A percentile compares a stretch with the other conserved stretches of the same genome.
These are phyloP conservation scores for Geotrichum phurueaensis DNA, from an alignment of 1,139 yeast genomes.

Conservation along the genomic window DNA sequence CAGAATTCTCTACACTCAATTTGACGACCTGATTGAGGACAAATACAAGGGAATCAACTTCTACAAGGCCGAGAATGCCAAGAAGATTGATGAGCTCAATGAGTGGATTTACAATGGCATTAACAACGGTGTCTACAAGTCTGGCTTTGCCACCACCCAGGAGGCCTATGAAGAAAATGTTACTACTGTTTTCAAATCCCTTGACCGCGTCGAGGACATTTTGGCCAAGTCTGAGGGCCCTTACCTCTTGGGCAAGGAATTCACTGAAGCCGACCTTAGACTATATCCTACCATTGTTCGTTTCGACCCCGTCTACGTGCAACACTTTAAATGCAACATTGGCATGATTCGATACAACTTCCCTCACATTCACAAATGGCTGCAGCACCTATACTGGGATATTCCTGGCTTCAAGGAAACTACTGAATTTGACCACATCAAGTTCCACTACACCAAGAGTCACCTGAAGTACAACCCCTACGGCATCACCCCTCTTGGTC, in stretches of 20 bases:
- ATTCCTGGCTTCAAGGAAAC: constrained; percentile 68
- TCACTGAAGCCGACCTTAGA: constrained; percentile 89
- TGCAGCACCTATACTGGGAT: constrained; percentile 81
- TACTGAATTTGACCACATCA: constrained; percentile 67
- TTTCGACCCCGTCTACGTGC: constrained; percentile 87
- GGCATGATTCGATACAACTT: constrained; percentile 75
- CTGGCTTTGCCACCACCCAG: constrained; percentile 84
- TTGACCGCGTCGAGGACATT: constrained; percentile 69
- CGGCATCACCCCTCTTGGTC: constrained; percentile 85
- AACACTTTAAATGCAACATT: constrained; percentile 90
- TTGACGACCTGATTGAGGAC: constrained; percentile 47
- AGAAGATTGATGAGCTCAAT: constrained; percentile 68
- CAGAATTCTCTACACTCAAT: constrained; percentile 71
- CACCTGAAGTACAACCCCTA: constrained; percentile 61
- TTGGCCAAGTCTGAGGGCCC: constrained; percentile 46
- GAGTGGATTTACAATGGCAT: constrained; percentile 80
- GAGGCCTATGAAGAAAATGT: constrained; percentile 77
- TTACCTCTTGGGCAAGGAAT: constrained; percentile 50
- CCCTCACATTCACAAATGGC: constrained; percentile 75
- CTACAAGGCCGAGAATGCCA: constrained; percentile 52
- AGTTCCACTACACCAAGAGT: constrained; percentile 76
- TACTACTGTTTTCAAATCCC: constrained; percentile 53
- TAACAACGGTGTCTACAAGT: constrained; percentile 90
- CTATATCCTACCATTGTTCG: constrained; percentile 77
- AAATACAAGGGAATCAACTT: constrained; percentile 50